phyloP scores from a whole-genome alignment of 2,329 filamentous ascomycete species.

The Cladosporium sp. region DNA sequence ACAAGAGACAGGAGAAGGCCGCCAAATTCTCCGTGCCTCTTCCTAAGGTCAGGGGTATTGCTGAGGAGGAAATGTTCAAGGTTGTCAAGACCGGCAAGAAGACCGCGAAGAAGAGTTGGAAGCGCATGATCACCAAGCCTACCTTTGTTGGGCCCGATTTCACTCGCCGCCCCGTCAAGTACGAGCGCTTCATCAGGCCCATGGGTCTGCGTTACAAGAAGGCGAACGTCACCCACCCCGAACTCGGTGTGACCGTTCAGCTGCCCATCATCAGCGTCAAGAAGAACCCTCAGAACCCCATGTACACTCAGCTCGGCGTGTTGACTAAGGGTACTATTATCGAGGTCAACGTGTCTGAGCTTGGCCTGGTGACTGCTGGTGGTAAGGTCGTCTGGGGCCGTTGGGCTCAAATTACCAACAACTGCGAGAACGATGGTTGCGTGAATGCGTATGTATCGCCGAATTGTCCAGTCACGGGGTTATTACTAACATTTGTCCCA shows the following conservation, averaged over 20 bases:
- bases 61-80: conserved; percentile 97
- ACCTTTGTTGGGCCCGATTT: conserved; percentile 92
- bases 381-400: conserved; percentile 94
- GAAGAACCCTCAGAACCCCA: conserved; percentile 83
- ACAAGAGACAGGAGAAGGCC: conserved; percentile 90
- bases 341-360: conserved; percentile 89
- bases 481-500: neutral
- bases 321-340: conserved; percentile 80
- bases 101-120: conserved; percentile 78
- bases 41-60: conserved; percentile 90
- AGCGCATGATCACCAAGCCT: conserved; percentile 65
- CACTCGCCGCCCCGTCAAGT: conserved; percentile 65
- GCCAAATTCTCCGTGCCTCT: conserved; percentile 89
- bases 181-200: conserved; percentile 66
- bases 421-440: conserved; percentile 59
- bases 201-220: conserved; percentile 75
- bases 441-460: conserved; percentile 33
- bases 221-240: conserved; percentile 65
- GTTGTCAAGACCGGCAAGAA: conserved; percentile 96
- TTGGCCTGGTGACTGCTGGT: conserved; percentile 83
- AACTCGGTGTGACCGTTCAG: conserved; percentile 82
- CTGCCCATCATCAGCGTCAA: conserved; percentile 62
- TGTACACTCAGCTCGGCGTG: conserved; percentile 91
- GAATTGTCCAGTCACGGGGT: neutral
- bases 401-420: conserved; percentile 68